A percentile compares a stretch with the other conserved stretches of the same genome.
Conservation (phyloP, 108 stramenopile species). For the Cyclotella baltica region DNA sequence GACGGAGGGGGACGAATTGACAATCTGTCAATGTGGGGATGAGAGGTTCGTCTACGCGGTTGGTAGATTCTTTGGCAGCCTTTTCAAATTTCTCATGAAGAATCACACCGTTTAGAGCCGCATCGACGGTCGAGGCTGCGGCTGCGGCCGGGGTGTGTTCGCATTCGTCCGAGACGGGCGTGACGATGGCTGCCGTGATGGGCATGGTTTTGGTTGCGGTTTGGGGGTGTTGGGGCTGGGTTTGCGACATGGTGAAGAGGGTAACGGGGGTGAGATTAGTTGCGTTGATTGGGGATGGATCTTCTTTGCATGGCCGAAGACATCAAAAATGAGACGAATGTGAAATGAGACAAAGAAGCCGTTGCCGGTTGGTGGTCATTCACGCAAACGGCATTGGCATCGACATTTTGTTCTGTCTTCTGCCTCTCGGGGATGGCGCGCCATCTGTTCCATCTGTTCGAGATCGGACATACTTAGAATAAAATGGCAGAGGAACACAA, state of each 20-base stretch:
- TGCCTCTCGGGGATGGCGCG: too few species aligned
- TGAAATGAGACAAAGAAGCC: too few species aligned
- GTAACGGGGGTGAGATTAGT: background rate
- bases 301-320: too few species aligned
- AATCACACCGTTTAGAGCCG: background rate
- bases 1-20: background rate
- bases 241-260: background rate
- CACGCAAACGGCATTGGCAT: too few species aligned
- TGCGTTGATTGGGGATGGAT: background rate
- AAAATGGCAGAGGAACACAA: too few species aligned
- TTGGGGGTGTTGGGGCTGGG: background rate
- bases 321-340: too few species aligned
- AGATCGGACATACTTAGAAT: too few species aligned
- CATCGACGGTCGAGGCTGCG: constrained; percentile 5
- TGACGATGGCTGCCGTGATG: constrained; percentile 26
- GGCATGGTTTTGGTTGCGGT: background rate
- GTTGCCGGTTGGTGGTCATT: too few species aligned
- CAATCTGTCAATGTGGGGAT: background rate
- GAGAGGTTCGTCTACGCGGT: background rate
- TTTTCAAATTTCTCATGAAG: constrained; percentile 23
- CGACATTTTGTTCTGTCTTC: too few species aligned
- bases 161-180: constrained; percentile 33
- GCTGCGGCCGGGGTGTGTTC: background rate
- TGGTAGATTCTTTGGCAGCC: background rate
- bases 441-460: too few species aligned